Evolutionary conservation across 345 rosid species (phyloP).

Genomic region (Eucalyptus cloeziana): DNA sequence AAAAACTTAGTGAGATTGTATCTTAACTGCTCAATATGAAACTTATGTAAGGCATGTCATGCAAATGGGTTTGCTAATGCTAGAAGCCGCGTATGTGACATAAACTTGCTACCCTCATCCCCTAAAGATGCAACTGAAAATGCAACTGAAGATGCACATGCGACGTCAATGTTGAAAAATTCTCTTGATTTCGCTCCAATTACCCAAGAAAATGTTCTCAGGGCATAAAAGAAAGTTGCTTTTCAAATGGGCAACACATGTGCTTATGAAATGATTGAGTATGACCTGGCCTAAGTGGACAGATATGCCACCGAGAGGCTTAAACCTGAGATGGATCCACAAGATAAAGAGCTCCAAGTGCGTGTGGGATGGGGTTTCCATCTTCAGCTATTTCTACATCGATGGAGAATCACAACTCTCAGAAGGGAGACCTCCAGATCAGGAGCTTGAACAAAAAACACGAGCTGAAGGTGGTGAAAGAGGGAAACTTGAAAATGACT

Average conservation of each 20-base stretch:
- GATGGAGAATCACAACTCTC: slow-evolving; percentile 1
- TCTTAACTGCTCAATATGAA: too few relatives aligned
- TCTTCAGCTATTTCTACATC: background rate
- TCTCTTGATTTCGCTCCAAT: slow-evolving; percentile 24
- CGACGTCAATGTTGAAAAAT: too few relatives aligned
- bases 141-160: too few relatives aligned
- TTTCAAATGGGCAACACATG: background rate
- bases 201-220: slow-evolving; percentile 31
- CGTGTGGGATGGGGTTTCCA: slow-evolving; percentile 4
- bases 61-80: rapidly evolving
- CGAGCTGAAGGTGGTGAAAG: slow-evolving; percentile 58
- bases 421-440: background rate
- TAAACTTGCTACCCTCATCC: too few relatives aligned
- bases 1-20: too few relatives aligned
- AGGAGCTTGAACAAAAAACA: slow-evolving; percentile 35
- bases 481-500: slow-evolving; percentile 30
- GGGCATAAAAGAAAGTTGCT: background rate
- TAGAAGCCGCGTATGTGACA: too few relatives aligned
- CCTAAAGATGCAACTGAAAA: too few relatives aligned
- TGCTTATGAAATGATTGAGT: slow-evolving; percentile 2
- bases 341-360: background rate
- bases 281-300: background rate
- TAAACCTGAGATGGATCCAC: background rate
- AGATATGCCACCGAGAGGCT: background rate
- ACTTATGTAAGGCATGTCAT: too few relatives aligned